A percentile compares a stretch with the other conserved stretches of the same genome.
These are phyloP conservation scores for Silene latifolia DNA, from an alignment of 148 eudicot genomes.

Conservation along the genomic window DNA sequence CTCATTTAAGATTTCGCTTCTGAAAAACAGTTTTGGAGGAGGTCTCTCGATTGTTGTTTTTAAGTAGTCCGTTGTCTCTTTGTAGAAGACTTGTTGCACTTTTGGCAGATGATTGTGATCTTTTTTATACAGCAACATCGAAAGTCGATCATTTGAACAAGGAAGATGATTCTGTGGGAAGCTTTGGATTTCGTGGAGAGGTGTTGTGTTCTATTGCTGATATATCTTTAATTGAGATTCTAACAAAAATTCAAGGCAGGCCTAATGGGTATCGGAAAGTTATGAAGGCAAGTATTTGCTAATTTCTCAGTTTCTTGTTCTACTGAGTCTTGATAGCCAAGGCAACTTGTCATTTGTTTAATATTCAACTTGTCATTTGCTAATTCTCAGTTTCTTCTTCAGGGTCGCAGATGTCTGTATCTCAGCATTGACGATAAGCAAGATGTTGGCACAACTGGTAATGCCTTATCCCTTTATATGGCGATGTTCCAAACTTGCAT, in stretches of 20 bases:
- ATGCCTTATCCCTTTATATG: not conserved
- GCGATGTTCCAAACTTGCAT: not conserved
- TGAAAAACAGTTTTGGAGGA: not conserved
- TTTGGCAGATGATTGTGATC: not conserved
- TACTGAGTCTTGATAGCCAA: not conserved
- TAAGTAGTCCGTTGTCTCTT: not conserved
- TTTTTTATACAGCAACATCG: constrained; percentile 60
- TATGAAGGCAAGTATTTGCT: constrained; percentile 54
- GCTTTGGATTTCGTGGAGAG: constrained; percentile 88
- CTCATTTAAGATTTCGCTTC: not conserved
- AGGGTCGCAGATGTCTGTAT: constrained; percentile 78
- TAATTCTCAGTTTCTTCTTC: too few relatives aligned
- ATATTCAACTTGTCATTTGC: constrained; percentile 14
- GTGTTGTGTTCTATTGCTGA: constrained; percentile 85
- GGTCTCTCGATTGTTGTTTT: not conserved
- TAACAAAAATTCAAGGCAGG: constrained; percentile 78
- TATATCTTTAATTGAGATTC: constrained; percentile 71
- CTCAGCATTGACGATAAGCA: constrained; percentile 71
- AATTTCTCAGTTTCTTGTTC: constrained; percentile 4
- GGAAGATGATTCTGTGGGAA: constrained; percentile 30
- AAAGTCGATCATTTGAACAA: constrained; percentile 39
- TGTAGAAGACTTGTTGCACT: not conserved
- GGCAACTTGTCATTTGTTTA: constrained; percentile 15
- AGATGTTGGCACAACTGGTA: constrained; percentile 90
- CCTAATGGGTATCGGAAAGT: constrained; percentile 92